Base-by-base conservation (phyloP, 140 eudicot genomes). In the Bidens hawaiensis region DNA sequence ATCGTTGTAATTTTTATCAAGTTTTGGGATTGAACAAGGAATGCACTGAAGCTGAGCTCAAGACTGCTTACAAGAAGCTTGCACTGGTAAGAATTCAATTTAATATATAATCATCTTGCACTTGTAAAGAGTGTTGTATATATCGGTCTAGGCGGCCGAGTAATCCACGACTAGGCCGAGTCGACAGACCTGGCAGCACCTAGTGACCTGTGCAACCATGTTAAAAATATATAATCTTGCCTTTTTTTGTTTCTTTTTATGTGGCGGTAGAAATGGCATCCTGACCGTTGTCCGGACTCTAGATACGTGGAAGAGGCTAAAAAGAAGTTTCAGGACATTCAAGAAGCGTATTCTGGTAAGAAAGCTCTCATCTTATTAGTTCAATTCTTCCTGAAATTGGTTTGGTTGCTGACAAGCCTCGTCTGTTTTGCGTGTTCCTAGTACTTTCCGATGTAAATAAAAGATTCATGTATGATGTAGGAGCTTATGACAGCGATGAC, bases 291-390 rank as follows among this genome's bases (percentile, higher is more conserved):
- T 59, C 69, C 82, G 8, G 84, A 77, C 63, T 49, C 76, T 10
- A 89, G 63, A 47, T 67, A 59, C 53, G 79, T 81, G 31, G 97
- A 90, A 71, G 95, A 86, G 70, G 81, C 97, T 13, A 90, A 90
- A 58, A 77, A 34, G 67, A 86, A 83, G 70, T 90, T 90, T 75
- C 97, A 90, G 75, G 85, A 82, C 55, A 75, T 90, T 60, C 97
- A 90, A 60, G 80, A 90, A 57, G 97, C 97, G 27, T 90, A 90
- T 79, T 83, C 97, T 46, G 95, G 97, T 89, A 31, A 31, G n/a
- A n/a, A n/a, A n/a, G n/a, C n/a, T n/a, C 11, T 30, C 34, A 30
- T 8, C 38, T 5, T 10, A 5, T 31, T 31, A 31, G 38, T 2
- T 31, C 8, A 31, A 31, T 10, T 31, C 8, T 6, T 31, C 8